These are phyloP conservation scores for Amanita brunnescens DNA, from an alignment of 768 basidiomycete species.

Conservation along the genomic window DNA sequence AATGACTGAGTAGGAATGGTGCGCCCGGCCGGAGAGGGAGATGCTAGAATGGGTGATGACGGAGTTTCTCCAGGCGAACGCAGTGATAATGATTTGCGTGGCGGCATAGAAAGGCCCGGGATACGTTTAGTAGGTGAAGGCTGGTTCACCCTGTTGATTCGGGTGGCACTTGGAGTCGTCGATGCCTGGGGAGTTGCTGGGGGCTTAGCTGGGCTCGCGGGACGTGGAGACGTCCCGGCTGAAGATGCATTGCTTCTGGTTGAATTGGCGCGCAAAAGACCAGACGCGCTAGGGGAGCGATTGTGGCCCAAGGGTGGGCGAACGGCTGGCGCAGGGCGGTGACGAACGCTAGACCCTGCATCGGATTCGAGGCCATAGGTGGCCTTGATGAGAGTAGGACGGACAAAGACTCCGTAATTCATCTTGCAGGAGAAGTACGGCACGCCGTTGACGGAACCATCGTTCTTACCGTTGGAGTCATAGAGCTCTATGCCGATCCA, in stretches of 20 bases:
- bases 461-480: constrained; percentile 87
- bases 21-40: constrained; percentile 22
- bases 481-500: constrained; percentile 93
- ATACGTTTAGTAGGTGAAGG: constrained; percentile 54
- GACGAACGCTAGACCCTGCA: constrained; percentile 15
- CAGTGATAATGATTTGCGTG: constrained; percentile 38
- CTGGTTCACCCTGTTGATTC: constrained; percentile 17
- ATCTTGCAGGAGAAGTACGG: constrained; percentile 76
- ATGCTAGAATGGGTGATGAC: constrained; percentile 21
- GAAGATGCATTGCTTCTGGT: constrained; percentile 33
- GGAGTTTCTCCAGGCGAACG: constrained; percentile 35
- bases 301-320: constrained; percentile 43
- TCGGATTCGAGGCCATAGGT: constrained; percentile 41
- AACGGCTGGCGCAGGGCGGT: constrained; percentile 16
- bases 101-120: constrained; percentile 35
- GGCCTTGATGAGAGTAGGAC: constrained; percentile 73
- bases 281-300: constrained; percentile 44
- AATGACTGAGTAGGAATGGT: constrained; percentile 12
- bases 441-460: constrained; percentile 76
- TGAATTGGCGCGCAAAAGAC: constrained; percentile 31
- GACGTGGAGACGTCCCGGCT: constrained; percentile 50
- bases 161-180: constrained; percentile 14
- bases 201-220: constrained; percentile 53
- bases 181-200: constrained; percentile 25
- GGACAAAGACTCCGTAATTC: constrained; percentile 81